Conservation (phyloP, 352 stramenopile species). For the Phytophthora pseudosyringae region DNA sequence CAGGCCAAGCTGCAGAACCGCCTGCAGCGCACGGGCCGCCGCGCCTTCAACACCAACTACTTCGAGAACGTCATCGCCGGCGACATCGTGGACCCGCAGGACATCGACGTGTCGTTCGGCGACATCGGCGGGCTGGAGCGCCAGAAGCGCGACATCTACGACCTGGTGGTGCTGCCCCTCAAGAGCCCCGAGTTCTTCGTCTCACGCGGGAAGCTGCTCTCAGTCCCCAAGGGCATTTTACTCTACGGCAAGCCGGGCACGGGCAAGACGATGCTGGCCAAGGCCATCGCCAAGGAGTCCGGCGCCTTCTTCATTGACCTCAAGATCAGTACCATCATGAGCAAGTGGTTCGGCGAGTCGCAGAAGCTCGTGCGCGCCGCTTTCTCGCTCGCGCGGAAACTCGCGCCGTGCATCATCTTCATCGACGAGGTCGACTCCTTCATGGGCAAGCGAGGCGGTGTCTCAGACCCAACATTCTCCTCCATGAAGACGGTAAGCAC, state of each 20-base stretch:
- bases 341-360: slow-evolving; percentile 91
- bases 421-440: slow-evolving; percentile 98
- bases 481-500: slow-evolving; percentile 86
- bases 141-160: slow-evolving; percentile 96
- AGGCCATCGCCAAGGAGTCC: slow-evolving; percentile 96
- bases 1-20: slow-evolving; percentile 80
- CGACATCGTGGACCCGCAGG: slow-evolving; percentile 94
- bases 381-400: slow-evolving; percentile 94
- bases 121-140: slow-evolving; percentile 97
- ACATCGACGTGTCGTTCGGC: slow-evolving; percentile 93
- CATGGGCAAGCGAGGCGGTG: slow-evolving; percentile 86
- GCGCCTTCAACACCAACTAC: slow-evolving; percentile 81
- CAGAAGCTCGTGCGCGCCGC: slow-evolving; percentile 94
- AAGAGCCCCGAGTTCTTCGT: slow-evolving; percentile 93
- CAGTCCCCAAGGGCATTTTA: slow-evolving; percentile 87
- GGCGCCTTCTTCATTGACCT: slow-evolving; percentile 91
- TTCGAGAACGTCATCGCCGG: slow-evolving; percentile 93
- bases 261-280: slow-evolving; percentile 94
- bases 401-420: slow-evolving; percentile 98
- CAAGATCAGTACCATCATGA: slow-evolving; percentile 92
- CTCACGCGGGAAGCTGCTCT: slow-evolving; percentile 85
- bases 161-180: slow-evolving; percentile 95
- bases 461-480: slow-evolving; percentile 81
- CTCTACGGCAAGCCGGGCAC: slow-evolving; percentile 85
- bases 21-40: slow-evolving; percentile 64